Base-by-base conservation (phyloP, 108 stramenopile species). In the Fistulifera pelliculosa region DNA sequence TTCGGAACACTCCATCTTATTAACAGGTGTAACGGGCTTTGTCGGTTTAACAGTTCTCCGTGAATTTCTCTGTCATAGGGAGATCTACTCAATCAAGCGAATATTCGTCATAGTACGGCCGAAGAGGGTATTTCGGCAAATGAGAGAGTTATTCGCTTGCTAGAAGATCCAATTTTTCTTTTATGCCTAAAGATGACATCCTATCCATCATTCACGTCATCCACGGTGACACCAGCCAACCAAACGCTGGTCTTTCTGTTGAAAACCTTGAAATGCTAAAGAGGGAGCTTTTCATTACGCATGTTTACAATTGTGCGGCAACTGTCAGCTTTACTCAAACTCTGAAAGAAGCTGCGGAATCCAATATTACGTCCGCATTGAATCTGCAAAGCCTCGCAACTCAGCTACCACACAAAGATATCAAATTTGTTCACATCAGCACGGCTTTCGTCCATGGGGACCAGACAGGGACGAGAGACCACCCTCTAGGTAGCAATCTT, bases 21-120 rank as follows among this genome's bases (percentile, higher is more conserved):
- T 93, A 45, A 89, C 91, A 0, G 91, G 91, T n/a, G 78, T 79
- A 6, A 93, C 91, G 13, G 91, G 91, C 1, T 89, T 93, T 62
- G 73, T 93, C 15, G 91, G 91, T 5, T 85, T 85, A 0, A 55
- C 84, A 4, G 38, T 93, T 12, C 76, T 93, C 12, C 75, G 83
- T 10, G 79, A 88, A 28, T 58, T 93, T 2, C 49, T 93, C 17
- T 27, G 75, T 13, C 70, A 85, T 62, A 62, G 82, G 27, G 38
- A 72, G 17, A 19, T 49, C 11, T 65, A 89, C 2, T 58, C 76
- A 13, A 38, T 68, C 0, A 70, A 56, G 14, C 64, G 64, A 1
- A 66, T 87, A 38, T 56, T 75, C 49, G 56, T 89, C 17, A 48
- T 93, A 35, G 79, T 81, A 15, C 65, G 91, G 56, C 39, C 64